A percentile compares a stretch with the other conserved stretches of the same genome.
phyloP scores from a whole-genome alignment of 129 eudicot genomes.

The Flaveria linearis region DNA sequence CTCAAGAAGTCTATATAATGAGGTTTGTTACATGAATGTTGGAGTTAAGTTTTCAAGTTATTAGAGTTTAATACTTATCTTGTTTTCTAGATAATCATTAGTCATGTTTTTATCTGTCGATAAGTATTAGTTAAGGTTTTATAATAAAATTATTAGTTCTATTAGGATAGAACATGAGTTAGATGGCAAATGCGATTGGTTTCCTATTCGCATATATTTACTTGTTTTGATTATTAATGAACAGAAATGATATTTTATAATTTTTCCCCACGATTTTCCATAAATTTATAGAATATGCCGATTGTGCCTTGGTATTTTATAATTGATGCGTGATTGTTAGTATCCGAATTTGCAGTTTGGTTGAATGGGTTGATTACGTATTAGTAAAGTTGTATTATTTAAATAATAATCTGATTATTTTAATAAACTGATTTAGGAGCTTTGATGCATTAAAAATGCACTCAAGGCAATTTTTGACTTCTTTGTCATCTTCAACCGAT shows the following conservation, averaged over 20 bases:
- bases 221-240: background rate
- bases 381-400: too few species aligned
- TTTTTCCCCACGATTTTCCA: background rate
- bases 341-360: background rate
- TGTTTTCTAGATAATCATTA: background rate
- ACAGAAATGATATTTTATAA: background rate
- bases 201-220: background rate
- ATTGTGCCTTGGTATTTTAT: background rate
- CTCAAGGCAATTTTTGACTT: background rate
- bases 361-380: background rate
- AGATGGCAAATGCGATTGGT: background rate
- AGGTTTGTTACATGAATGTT: slow-evolving; percentile 49
- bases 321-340: background rate
- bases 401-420: too few species aligned
- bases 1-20: slow-evolving; percentile 81
- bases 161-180: background rate
- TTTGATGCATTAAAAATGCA: background rate
- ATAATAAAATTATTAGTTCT: background rate
- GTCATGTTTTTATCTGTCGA: background rate
- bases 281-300: background rate
- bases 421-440: background rate
- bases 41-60: slow-evolving; percentile 3
- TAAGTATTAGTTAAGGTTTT: background rate
- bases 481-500: background rate
- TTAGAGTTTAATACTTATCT: background rate